These are phyloP conservation scores for Botrytis elliptica DNA, from an alignment of 2,329 filamentous ascomycete genomes.

Conservation along the genomic window DNA sequence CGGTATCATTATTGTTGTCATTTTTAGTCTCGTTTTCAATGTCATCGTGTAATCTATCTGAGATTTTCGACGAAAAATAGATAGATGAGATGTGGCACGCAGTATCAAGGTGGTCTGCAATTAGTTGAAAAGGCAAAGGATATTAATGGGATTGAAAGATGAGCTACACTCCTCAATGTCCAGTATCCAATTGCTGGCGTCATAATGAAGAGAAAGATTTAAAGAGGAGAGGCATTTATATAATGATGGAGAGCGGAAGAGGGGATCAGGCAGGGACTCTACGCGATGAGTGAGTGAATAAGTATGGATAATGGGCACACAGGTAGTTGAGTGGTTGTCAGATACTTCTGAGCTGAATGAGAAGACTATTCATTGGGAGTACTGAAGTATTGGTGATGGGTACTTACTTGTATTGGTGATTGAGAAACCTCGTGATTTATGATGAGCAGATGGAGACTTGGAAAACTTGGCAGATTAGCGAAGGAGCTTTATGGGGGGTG, in stretches of 20 bases:
- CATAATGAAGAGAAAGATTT: not conserved
- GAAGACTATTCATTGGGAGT: not conserved
- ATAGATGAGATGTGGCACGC: not conserved
- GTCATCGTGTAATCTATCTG: not conserved
- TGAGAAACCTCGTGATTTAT: not conserved
- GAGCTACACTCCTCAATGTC: not conserved
- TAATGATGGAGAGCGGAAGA: not conserved
- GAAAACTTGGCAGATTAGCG: not conserved
- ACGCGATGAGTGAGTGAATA: not conserved
- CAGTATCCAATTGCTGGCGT: not conserved
- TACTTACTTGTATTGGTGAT: not conserved
- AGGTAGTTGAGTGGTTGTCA: not conserved
- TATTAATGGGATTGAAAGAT: not conserved
- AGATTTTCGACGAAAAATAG: not conserved
- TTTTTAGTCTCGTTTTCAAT: not conserved
- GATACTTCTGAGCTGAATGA: not conserved
- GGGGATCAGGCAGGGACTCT: not conserved
- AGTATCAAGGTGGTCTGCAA: not conserved
- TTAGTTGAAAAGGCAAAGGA: not conserved
- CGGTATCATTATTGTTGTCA: not conserved
- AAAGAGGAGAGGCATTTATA: not conserved
- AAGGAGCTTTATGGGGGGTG: not conserved
- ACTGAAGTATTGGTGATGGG: not conserved
- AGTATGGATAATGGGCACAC: not conserved
- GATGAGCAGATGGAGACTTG: not conserved